Evolutionary conservation across 176 grass and related monocot genomes (phyloP), one percentile per base, ranked within the genome.

Genomic region (Eleusine coracana): DNA sequence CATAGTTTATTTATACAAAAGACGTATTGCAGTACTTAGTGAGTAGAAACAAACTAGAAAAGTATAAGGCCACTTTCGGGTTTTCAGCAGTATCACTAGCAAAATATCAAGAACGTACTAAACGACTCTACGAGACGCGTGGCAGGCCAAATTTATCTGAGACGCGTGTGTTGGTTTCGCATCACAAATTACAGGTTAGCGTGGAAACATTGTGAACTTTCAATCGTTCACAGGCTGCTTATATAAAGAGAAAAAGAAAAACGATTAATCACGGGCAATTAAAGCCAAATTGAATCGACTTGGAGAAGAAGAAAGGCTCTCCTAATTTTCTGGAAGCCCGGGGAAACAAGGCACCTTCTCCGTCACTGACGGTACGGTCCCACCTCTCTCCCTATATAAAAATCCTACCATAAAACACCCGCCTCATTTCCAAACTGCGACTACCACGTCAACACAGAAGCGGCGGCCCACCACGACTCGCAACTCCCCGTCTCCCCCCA

Each of bases 281-380:
- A 83, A 88, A 31, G 45, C 6, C 34, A 50, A 70, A 28, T 40
- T 34, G 16, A 66, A 66, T 82, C 76, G n/a, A 83, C 85, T 83
- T 91, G 85, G 85, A 91, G 84, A 71, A 71, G 75, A 87, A 84
- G 85, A 84, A 87, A 84, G 70, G 52, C 2, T 36, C 10, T 68
- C 79, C 82, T 78, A 11, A 41, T 59, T 73, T 78, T 73, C 78
- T 77, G 88, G 83, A 85, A 82, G 69, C 78, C 52, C 61, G 12
- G 45, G 70, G 58, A 65, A 70, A 52, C 45, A 36, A 78, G 50
- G n/a, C 55, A 42, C 18, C 62, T 20, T 39, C 49, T 7, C 82
- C 17, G 39, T 81, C 82, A 16, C 80, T 87, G 88, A 90, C 83
- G 49, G 7, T 4, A 5, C 18, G 83, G 66, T 1, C 78, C 88